phyloP scores from a whole-genome alignment of 2,329 filamentous ascomycete genomes.

The Penicillium sumatraense region DNA sequence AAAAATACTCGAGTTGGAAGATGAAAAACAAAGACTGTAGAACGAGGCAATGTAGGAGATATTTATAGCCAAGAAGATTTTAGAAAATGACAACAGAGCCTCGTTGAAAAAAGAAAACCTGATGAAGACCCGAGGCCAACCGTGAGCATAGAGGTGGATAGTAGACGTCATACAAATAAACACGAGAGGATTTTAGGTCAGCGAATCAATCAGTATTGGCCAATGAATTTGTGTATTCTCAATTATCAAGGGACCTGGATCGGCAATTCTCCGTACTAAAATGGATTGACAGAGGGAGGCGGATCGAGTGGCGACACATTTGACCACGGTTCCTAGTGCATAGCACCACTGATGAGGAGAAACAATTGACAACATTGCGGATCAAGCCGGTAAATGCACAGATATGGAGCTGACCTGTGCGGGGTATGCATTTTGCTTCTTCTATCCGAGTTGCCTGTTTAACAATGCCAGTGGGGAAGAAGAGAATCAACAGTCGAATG shows the following conservation, averaged over 20 bases:
- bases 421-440: not conserved
- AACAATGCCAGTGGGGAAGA: not conserved
- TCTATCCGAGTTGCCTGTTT: not conserved
- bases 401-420: not conserved
- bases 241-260: not conserved
- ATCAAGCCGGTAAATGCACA: not conserved
- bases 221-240: not conserved
- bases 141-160: not conserved
- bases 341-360: not conserved
- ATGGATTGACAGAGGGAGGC: not conserved
- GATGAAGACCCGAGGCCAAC: not conserved
- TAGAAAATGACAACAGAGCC: not conserved
- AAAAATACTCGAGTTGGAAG: not conserved
- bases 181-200: not conserved
- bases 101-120: not conserved
- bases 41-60: not conserved
- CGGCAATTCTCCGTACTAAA: not conserved
- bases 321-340: not conserved
- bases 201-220: not conserved
- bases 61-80: not conserved
- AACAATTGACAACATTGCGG: not conserved
- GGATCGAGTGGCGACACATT: not conserved
- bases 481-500: not conserved
- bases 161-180: conserved; percentile 1
- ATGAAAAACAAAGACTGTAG: not conserved